These are phyloP conservation scores for Hyphodiscus sp. DNA, from an alignment of 2,329 filamentous ascomycete species.

Conservation along the genomic window DNA sequence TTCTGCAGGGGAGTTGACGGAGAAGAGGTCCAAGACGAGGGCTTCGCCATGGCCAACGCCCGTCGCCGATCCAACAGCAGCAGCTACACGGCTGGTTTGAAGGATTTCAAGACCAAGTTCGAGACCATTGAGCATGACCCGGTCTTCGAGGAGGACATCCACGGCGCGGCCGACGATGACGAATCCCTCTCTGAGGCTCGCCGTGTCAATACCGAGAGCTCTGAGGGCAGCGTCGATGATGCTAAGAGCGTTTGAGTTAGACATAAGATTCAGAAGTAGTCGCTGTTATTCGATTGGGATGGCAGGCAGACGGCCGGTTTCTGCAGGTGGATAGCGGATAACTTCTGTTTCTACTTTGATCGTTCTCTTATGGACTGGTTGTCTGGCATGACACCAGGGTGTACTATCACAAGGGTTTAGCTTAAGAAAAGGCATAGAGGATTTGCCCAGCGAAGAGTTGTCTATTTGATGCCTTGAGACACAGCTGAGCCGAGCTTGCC, in stretches of 20 bases:
- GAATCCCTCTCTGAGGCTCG: constrained; percentile 21
- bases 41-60: constrained; percentile 76
- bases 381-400: constrained; percentile 21
- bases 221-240: constrained; percentile 28
- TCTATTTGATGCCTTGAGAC: not conserved
- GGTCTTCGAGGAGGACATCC: constrained; percentile 81
- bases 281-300: constrained; percentile 13
- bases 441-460: not conserved
- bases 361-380: constrained; percentile 19
- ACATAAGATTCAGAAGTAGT: constrained; percentile 10
- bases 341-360: constrained; percentile 18
- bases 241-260: constrained; percentile 32
- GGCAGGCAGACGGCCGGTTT: constrained; percentile 16
- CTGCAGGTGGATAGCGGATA: constrained; percentile 21
- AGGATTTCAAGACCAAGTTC: constrained; percentile 94
- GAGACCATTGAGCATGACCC: constrained; percentile 84
- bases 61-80: constrained; percentile 92
- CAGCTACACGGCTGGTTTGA: constrained; percentile 60
- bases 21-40: constrained; percentile 76
- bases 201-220: constrained; percentile 29
- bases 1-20: constrained; percentile 70
- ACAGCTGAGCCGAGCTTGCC: not conserved
- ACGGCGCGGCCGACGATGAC: constrained; percentile 48
- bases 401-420: constrained; percentile 23
- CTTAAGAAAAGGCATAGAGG: constrained; percentile 28